Conservation (phyloP, 2,329 filamentous ascomycete species). For the Fusarium sp. region DNA sequence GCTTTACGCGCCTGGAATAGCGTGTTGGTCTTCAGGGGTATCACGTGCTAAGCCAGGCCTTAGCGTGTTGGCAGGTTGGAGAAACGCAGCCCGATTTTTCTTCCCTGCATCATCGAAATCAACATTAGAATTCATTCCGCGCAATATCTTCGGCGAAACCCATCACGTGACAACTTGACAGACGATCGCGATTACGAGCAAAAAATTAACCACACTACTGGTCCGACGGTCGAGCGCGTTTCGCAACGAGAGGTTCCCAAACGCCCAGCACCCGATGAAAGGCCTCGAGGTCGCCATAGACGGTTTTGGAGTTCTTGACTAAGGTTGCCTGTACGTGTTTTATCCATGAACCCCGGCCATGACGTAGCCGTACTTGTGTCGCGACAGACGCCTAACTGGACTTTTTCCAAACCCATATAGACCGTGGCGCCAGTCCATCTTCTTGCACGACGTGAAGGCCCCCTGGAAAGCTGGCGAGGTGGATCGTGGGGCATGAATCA, state of each 20-base stretch:
- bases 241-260: constrained; percentile 38
- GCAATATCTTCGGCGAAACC: constrained; percentile 33
- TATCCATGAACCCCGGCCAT: constrained; percentile 40
- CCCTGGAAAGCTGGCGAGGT: constrained; percentile 67
- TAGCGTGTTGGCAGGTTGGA: constrained; percentile 37
- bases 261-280: constrained; percentile 47
- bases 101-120: constrained; percentile 48
- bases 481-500: constrained; percentile 67
- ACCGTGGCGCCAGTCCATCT: constrained; percentile 68
- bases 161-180: constrained; percentile 50
- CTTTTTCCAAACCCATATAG: constrained; percentile 41
- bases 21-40: constrained; percentile 42
- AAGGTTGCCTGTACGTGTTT: constrained; percentile 50
- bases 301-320: constrained; percentile 45
- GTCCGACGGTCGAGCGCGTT: constrained; percentile 33
- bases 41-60: constrained; percentile 46
- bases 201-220: constrained; percentile 43
- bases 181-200: constrained; percentile 42
- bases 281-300: constrained; percentile 40
- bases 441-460: constrained; percentile 63
- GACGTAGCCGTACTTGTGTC: constrained; percentile 43
- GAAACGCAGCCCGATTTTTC: constrained; percentile 42
- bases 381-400: constrained; percentile 41
- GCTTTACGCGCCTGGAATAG: constrained; percentile 22
- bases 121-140: constrained; percentile 22